Percentiles rank a stretch among this genome's conserved stretches.
Evolutionary conservation across 2,329 filamentous ascomycete species (phyloP).

Genomic region (Fusarium secorum): DNA sequence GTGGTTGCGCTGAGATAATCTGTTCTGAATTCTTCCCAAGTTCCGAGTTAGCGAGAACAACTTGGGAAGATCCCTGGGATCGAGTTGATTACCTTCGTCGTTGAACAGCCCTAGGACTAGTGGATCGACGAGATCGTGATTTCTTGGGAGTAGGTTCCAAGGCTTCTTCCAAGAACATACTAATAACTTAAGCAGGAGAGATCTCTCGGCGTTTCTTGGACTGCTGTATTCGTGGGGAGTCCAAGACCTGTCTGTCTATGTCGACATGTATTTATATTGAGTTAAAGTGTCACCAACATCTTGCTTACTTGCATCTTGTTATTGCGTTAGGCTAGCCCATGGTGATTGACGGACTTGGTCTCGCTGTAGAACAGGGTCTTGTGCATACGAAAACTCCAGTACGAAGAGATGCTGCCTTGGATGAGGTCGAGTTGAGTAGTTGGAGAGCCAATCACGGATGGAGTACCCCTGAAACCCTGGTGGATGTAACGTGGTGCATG

Average conservation of each 20-base stretch:
- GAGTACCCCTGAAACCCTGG: fast-evolving
- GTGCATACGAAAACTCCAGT: background rate
- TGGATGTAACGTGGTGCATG: background rate
- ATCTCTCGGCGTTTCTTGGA: background rate
- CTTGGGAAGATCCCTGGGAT: background rate
- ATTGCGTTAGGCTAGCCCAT: background rate
- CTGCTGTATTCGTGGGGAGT: background rate
- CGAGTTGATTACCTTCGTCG: background rate
- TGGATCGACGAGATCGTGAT: background rate
- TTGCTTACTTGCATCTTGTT: background rate
- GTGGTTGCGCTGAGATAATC: background rate
- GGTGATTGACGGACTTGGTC: background rate
- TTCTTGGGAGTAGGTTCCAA: background rate
- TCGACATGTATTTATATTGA: background rate
- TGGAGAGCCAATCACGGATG: background rate
- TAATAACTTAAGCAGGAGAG: background rate
- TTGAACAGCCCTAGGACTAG: background rate
- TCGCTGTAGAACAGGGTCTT: background rate
- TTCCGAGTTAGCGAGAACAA: background rate
- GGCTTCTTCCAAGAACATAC: background rate
- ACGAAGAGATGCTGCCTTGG: background rate
- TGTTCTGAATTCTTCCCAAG: background rate
- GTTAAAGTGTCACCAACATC: background rate
- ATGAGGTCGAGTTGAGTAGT: background rate
- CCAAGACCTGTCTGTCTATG: background rate